A percentile compares a stretch with the other conserved stretches of the same genome.
phyloP scores from a whole-genome alignment of 768 basidiomycete genomes.

The Lactarius tabidus region DNA sequence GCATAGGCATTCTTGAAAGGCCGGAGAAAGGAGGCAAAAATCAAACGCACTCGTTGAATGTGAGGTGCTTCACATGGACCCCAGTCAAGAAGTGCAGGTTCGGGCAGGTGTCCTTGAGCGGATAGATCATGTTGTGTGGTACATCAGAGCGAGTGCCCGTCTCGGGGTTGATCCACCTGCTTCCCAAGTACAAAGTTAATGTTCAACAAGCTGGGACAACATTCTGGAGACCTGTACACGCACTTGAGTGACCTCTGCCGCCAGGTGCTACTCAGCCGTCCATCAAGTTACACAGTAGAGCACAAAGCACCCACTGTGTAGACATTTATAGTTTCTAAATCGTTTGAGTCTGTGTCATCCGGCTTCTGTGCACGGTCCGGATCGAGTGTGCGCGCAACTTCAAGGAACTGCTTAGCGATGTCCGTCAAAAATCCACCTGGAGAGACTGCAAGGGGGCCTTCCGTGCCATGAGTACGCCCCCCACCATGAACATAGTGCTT shows the following conservation, averaged over 20 bases:
- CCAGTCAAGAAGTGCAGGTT: constrained; percentile 35
- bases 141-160: constrained; percentile 55
- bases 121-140: constrained; percentile 41
- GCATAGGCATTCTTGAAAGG: constrained; percentile 7
- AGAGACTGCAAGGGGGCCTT: constrained; percentile 41
- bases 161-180: constrained; percentile 48
- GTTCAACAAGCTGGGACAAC: not conserved
- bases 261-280: constrained; percentile 3
- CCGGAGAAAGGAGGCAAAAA: constrained; percentile 28
- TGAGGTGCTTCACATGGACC: constrained; percentile 35
- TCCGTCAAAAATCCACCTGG: constrained; percentile 30
- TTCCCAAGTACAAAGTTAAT: not conserved
- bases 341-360: constrained; percentile 23
- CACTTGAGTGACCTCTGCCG: constrained; percentile 41
- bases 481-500: constrained; percentile 34
- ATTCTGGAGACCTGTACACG: constrained; percentile 12
- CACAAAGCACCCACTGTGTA: constrained; percentile 15
- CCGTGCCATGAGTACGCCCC: constrained; percentile 41
- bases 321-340: constrained; percentile 26
- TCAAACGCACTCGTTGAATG: constrained; percentile 31
- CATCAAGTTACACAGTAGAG: too few species aligned
- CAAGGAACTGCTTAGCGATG: constrained; percentile 30
- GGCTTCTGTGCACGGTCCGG: constrained; percentile 24
- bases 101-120: constrained; percentile 31
- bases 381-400: constrained; percentile 29